Evolutionary conservation across 2,329 filamentous ascomycete genomes (phyloP).

Genomic region (Apiospora saccharicola): DNA sequence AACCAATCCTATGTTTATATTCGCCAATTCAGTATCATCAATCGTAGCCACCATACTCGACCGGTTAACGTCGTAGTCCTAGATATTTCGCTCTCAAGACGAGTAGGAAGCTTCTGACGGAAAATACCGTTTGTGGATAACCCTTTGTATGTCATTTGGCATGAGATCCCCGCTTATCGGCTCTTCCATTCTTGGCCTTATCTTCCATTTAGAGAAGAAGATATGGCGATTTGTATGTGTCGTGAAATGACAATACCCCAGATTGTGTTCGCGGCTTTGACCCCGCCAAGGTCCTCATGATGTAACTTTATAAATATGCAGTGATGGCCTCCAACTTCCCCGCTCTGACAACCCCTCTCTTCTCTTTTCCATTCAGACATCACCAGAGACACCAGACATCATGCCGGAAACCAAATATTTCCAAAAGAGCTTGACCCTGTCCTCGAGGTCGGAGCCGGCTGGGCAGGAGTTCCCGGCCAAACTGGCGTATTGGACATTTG

Average conservation of each 20-base stretch:
- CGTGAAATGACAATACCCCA: neutral
- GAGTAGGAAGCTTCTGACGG: neutral
- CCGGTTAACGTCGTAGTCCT: neutral
- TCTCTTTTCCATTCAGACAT: neutral
- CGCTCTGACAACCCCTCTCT: neutral
- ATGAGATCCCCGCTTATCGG: neutral
- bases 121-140: conserved; percentile 3
- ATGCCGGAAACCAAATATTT: conserved; percentile 22
- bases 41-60: neutral
- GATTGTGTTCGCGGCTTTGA: neutral
- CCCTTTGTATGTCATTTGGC: neutral
- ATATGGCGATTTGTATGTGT: neutral
- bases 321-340: conserved; percentile 2
- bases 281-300: conserved; percentile 9
- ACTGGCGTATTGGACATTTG: conserved; percentile 26
- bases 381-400: neutral
- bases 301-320: neutral
- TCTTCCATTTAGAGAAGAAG: neutral
- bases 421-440: conserved; percentile 6
- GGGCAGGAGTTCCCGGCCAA: conserved; percentile 19
- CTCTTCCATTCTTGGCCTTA: neutral
- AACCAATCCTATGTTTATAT: neutral
- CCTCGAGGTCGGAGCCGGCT: conserved; percentile 5
- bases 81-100: neutral
- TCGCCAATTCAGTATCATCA: neutral